phyloP scores from a whole-genome alignment of 1,139 yeast genomes.

The Geotrichum reessii region DNA sequence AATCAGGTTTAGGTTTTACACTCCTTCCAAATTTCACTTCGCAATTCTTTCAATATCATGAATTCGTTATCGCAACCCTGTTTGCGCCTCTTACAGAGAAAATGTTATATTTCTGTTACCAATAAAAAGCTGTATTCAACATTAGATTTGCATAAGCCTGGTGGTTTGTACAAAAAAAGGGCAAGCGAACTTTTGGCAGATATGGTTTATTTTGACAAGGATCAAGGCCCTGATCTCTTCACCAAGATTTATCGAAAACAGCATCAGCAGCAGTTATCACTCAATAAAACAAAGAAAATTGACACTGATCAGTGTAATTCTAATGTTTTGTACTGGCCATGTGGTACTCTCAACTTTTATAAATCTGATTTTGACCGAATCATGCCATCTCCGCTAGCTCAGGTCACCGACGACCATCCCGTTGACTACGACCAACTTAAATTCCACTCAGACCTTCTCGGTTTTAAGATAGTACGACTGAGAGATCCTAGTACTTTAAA shows the following conservation, averaged over 20 bases:
- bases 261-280: background rate
- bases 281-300: background rate
- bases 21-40: background rate
- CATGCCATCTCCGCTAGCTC: slow-evolving; percentile 7
- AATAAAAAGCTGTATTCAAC: background rate
- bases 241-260: background rate
- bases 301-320: slow-evolving; percentile 16
- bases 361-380: slow-evolving; percentile 29
- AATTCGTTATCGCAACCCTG: background rate
- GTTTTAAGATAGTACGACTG: slow-evolving; percentile 40
- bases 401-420: background rate
- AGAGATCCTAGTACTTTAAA: slow-evolving; percentile 45
- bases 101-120: background rate
- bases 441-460: background rate
- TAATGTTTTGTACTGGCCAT: slow-evolving; percentile 34
- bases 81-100: background rate
- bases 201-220: background rate
- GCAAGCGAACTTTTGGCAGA: background rate
- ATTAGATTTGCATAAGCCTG: background rate
- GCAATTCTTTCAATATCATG: background rate
- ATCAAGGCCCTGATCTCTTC: background rate
- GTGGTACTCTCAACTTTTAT: slow-evolving; percentile 30
- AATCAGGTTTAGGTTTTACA: background rate
- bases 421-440: background rate
- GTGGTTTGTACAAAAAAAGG: background rate